Evolutionary conservation across 495 filamentous ascomycete species (phyloP), one percentile per base, ranked within the genome.

Genomic region (Antarctomyces pellizariae): DNA sequence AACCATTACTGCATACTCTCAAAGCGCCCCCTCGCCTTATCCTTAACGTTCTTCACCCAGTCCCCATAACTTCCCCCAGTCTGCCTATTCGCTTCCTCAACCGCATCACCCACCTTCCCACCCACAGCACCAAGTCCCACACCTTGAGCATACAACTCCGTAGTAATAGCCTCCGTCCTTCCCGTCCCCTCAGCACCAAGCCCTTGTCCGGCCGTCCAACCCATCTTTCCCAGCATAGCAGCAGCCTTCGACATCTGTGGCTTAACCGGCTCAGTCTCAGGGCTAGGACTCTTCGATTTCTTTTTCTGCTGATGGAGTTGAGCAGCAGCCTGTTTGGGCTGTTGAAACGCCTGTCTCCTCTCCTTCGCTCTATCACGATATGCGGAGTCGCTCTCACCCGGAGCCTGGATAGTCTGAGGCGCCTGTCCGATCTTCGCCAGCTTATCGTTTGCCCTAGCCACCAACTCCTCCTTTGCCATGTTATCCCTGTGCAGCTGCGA

Each of bases 321-420:
- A 23, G 47, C 44, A 20, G 56, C 42, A 22, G 58, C 54, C 20
- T 60, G 56, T 28, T 65, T 72, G 2, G 64, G 57, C 27, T 66
- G 68, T n/a, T 69, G 66, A 36, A 75, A 80, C 2, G 65, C 71
- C 34, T 71, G 38, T n/a, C 80, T 64, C 4, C 82, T 64, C 45
- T 89, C 80, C 32, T 64, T 69, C 1, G 82, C 82, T 24, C 80
- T 71, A 31, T 91, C 83, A 19, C 80, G 68, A 42, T 91, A 91
- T 27, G 47, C 56, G 5, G 48, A 46, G 34, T 62, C 13, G 45
- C 41, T 37, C 30, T 45, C 33, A 19, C 39, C 25, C 27, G 46
- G 25, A 14, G 36, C 32, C 25, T 31, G 35, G 18, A 33, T 41
- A 22, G 43, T 46, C n/a, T n/a, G n/a, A n/a, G n/a, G n/a, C n/a